phyloP scores from a whole-genome alignment of 2,329 filamentous ascomycete genomes.

The Leptographium wingfieldii region DNA sequence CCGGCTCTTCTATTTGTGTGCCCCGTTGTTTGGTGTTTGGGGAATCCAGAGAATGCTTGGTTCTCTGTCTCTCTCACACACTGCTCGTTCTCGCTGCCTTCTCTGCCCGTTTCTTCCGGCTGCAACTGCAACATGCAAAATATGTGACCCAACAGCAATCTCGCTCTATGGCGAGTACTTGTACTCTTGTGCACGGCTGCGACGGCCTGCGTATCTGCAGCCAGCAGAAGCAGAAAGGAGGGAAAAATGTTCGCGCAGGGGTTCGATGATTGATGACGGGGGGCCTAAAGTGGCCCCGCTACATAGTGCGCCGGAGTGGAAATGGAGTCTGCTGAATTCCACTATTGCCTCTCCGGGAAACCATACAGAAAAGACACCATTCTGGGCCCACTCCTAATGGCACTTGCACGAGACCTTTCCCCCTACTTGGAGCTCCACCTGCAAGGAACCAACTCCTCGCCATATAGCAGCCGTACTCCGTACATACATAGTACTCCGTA shows the following conservation, averaged over 20 bases:
- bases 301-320: not conserved
- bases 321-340: not conserved
- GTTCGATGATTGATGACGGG: not conserved
- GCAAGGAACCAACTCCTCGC: not conserved
- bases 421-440: not conserved
- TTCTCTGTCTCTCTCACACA: too few species aligned
- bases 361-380: not conserved
- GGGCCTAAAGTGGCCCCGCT: not conserved
- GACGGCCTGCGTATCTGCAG: not conserved
- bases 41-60: too few species aligned
- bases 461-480: too few species aligned
- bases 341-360: not conserved
- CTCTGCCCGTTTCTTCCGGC: not conserved
- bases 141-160: not conserved
- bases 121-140: not conserved
- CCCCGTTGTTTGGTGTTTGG: not conserved
- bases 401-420: not conserved
- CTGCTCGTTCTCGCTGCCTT: too few species aligned
- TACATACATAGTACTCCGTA: too few species aligned
- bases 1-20: not conserved
- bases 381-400: not conserved
- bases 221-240: not conserved
- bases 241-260: not conserved
- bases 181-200: not conserved
- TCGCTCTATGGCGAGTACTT: not conserved